Evolutionary conservation across 768 basidiomycete genomes (phyloP), one percentile per base, ranked within the genome.

Genomic region (Rhodotorula diobovata): DNA sequence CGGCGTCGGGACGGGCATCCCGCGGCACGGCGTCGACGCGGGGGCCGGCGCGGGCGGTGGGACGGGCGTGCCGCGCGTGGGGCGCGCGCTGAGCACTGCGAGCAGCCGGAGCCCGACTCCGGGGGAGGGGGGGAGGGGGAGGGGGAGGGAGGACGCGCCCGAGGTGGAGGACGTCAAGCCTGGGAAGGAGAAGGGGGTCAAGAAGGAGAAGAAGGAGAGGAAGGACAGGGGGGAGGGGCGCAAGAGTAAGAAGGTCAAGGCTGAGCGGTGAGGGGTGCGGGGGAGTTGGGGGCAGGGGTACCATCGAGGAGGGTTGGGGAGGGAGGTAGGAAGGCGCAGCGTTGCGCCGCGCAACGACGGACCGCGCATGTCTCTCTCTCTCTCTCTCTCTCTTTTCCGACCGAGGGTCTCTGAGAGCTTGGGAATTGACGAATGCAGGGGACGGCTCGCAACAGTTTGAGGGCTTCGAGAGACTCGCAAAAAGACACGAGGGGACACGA

Each of bases 171-270:
- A 43, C 39, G 39, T 66, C 23, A 45, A 51, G 25, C 68, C 76
- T 58, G 35, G 50, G 68, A 58, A 53, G 32, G 28, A 37, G 39
- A 68, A 59, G 54, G 50, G 28, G 61, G 56, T 43, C 71, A 70
- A 41, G 71, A 65, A 57, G 68, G 61, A 28, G 75, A 71, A n/a
- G 76, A 70, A 46, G 78, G 77, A 30, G 74, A 70, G 64, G 69
- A 62, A 59, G 62, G 58, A 21, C 73, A 76, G 55, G 70, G 54
- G 46, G 54, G 61, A 35, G 79, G 71, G 18, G 73, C 61, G 46
- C 75, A 73, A 73, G 71, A 68, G 39, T 60, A 71, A 73, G 73
- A 70, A 72, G 68, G 55, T 78, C 71, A 74, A 66, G 62, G 34
- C 35, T 2, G 56, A 37, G 35, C 35, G 34, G 9, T 55, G 51